A percentile compares a stretch with the other conserved stretches of the same genome.
phyloP scores from a whole-genome alignment of 805 yeast species.

The Candida sanyiensis region DNA sequence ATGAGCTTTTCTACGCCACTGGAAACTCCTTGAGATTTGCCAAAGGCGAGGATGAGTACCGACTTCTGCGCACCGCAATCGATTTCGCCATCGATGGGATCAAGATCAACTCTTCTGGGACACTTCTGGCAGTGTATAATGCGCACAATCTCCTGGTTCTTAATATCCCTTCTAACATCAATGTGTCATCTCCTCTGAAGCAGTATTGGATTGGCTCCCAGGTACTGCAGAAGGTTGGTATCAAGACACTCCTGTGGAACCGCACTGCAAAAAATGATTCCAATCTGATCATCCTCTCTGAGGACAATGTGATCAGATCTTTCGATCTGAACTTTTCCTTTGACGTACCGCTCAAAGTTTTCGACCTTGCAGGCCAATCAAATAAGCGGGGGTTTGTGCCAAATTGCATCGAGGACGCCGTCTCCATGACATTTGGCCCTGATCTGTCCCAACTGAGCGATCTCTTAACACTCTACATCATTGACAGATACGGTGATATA shows the following conservation, averaged over 20 bases:
- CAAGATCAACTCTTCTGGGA: conserved; percentile 35
- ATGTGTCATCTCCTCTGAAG: conserved; percentile 1
- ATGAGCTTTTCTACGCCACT: conserved; percentile 19
- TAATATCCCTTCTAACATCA: conserved; percentile 13
- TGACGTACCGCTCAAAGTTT: conserved; percentile 20
- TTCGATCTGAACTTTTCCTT: conserved; percentile 32
- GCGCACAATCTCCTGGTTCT: conserved; percentile 26
- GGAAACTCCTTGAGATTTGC: conserved; percentile 17
- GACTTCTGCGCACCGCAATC: conserved; percentile 12
- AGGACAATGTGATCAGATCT: conserved; percentile 27
- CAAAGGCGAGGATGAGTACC: conserved; percentile 10
- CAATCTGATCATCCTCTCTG: conserved; percentile 37
- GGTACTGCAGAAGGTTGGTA: conserved; percentile 23
- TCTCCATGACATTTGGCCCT: conserved; percentile 24
- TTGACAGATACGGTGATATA: conserved; percentile 52
- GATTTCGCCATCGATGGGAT: conserved; percentile 32
- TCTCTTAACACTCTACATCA: conserved; percentile 45
- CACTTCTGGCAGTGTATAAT: conserved; percentile 39
- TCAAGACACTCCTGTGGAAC: conserved; percentile 41
- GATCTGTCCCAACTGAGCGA: conserved; percentile 28
- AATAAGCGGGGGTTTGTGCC: conserved; percentile 17
- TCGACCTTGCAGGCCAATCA: conserved; percentile 17
- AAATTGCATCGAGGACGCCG: conserved; percentile 19
- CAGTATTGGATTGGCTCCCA: conserved; percentile 27
- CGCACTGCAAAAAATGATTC: conserved; percentile 38